Percentiles rank a stretch among this genome's conserved stretches.
These are phyloP conservation scores for Aspergillus incahuasiensis DNA, from an alignment of 495 filamentous ascomycete species.

Conservation along the genomic window DNA sequence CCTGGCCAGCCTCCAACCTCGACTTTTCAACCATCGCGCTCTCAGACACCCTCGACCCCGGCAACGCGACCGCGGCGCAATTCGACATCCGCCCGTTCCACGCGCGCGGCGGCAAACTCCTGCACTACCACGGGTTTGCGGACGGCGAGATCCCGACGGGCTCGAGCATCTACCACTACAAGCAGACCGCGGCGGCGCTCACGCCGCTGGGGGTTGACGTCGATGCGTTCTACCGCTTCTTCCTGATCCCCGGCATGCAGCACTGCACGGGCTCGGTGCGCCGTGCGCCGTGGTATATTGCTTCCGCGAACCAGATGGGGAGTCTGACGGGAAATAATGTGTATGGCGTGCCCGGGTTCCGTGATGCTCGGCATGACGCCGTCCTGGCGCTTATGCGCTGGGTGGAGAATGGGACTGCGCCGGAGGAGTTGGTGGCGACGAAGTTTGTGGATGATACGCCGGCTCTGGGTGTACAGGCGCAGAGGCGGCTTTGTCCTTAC, in stretches of 20 bases:
- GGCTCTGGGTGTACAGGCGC: conserved; percentile 33
- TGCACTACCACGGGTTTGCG: conserved; percentile 50
- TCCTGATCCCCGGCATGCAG: conserved; percentile 44
- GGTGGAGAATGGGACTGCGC: conserved; percentile 43
- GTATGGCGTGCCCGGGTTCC: conserved; percentile 37
- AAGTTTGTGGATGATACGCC: conserved; percentile 33
- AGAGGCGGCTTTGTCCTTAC: conserved; percentile 43
- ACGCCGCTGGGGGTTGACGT: conserved; percentile 15
- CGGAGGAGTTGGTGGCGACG: conserved; percentile 41
- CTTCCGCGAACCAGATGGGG: conserved; percentile 16
- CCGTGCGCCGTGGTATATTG: conserved; percentile 35
- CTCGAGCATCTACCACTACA: conserved; percentile 15
- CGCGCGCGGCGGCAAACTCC: conserved; percentile 47
- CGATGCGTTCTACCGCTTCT: conserved; percentile 30
- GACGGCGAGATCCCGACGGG: conserved; percentile 31
- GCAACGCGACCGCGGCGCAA: conserved; percentile 6
- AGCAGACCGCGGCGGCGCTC: conserved; percentile 10
- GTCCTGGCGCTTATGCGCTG: conserved; percentile 49
- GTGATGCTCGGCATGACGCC: conserved; percentile 39
- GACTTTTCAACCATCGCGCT: conserved; percentile 19
- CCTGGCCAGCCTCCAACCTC: conserved; percentile 9
- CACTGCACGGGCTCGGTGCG: conserved; percentile 14
- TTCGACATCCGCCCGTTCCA: conserved; percentile 47
- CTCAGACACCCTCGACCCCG: conserved; percentile 29
- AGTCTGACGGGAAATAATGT: conserved; percentile 5